phyloP scores from a whole-genome alignment of 2,329 filamentous ascomycete genomes.

The Periconia digitata region DNA sequence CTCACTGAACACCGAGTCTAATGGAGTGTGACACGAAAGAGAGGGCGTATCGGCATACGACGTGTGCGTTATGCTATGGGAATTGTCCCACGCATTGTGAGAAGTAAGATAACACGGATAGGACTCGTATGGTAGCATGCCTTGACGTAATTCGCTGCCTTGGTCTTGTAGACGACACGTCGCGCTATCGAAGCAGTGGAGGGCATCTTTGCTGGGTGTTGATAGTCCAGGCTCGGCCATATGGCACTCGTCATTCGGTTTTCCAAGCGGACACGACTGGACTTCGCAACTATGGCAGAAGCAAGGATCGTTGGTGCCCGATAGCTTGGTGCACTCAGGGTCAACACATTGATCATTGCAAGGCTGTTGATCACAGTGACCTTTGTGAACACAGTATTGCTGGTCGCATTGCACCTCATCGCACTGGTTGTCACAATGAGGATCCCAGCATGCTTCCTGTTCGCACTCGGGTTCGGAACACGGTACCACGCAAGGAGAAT shows the following conservation, averaged over 20 bases:
- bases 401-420: slow-evolving; percentile 15
- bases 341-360: slow-evolving; percentile 38
- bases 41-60: slow-evolving; percentile 32
- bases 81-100: slow-evolving; percentile 20
- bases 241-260: slow-evolving; percentile 35
- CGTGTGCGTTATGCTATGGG: slow-evolving; percentile 19
- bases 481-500: slow-evolving; percentile 20
- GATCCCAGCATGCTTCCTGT: slow-evolving; percentile 39
- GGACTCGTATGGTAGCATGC: slow-evolving; percentile 27
- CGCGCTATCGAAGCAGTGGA: slow-evolving; percentile 38
- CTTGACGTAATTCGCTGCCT: slow-evolving; percentile 22
- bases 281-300: slow-evolving; percentile 38
- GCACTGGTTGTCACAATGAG: slow-evolving; percentile 28
- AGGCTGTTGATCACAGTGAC: slow-evolving; percentile 8
- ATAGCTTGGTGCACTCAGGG: slow-evolving; percentile 36
- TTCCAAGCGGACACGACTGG: slow-evolving; percentile 34
- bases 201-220: slow-evolving; percentile 23
- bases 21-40: slow-evolving; percentile 35
- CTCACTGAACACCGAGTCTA: slow-evolving; percentile 30
- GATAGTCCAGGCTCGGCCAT: slow-evolving; percentile 34
- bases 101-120: slow-evolving; percentile 34
- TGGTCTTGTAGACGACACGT: slow-evolving; percentile 38
- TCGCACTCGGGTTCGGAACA: slow-evolving; percentile 34
- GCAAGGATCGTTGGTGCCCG: slow-evolving; percentile 35
- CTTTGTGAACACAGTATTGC: slow-evolving; percentile 11